Evolutionary conservation across 768 basidiomycete genomes (phyloP).

Genomic region (Trametes cubensis): DNA sequence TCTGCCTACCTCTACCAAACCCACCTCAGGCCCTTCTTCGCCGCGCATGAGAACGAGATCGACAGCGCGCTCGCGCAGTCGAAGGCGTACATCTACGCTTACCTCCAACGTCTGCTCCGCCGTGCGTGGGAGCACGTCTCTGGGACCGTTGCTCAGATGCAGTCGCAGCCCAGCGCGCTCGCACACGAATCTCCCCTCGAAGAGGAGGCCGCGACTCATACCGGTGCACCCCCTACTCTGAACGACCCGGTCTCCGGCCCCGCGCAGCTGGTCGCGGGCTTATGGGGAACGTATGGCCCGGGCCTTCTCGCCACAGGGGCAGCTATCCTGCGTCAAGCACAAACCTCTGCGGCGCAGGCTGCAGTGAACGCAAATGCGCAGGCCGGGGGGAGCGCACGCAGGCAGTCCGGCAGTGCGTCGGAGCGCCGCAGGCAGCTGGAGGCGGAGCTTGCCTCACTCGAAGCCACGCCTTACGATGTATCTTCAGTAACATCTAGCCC

Average conservation of each 20-base stretch:
- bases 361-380: slow-evolving; percentile 17
- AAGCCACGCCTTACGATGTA: slow-evolving; percentile 30
- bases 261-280: slow-evolving; percentile 59
- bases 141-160: slow-evolving; percentile 49
- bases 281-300: slow-evolving; percentile 84
- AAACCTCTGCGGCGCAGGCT: slow-evolving; percentile 42
- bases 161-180: slow-evolving; percentile 23
- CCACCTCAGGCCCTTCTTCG: slow-evolving; percentile 84
- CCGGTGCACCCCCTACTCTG: slow-evolving; percentile 48
- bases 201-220: slow-evolving; percentile 29
- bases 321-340: slow-evolving; percentile 57
- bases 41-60: slow-evolving; percentile 80
- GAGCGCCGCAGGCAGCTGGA: slow-evolving; percentile 57
- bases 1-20: slow-evolving; percentile 81
- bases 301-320: slow-evolving; percentile 68
- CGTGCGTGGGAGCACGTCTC: slow-evolving; percentile 68
- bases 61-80: slow-evolving; percentile 75
- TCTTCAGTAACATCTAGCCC: slow-evolving; percentile 26
- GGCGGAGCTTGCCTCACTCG: slow-evolving; percentile 58
- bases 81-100: slow-evolving; percentile 59
- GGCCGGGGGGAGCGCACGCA: slow-evolving; percentile 3
- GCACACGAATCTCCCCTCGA: slow-evolving; percentile 24
- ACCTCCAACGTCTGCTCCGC: slow-evolving; percentile 64
- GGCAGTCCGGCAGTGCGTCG: slow-evolving; percentile 28
- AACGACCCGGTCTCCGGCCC: slow-evolving; percentile 64